Percentiles rank a stretch among this genome's conserved stretches.
These are phyloP conservation scores for Canna indica DNA, from an alignment of 176 grass and related monocot genomes.

Conservation along the genomic window DNA sequence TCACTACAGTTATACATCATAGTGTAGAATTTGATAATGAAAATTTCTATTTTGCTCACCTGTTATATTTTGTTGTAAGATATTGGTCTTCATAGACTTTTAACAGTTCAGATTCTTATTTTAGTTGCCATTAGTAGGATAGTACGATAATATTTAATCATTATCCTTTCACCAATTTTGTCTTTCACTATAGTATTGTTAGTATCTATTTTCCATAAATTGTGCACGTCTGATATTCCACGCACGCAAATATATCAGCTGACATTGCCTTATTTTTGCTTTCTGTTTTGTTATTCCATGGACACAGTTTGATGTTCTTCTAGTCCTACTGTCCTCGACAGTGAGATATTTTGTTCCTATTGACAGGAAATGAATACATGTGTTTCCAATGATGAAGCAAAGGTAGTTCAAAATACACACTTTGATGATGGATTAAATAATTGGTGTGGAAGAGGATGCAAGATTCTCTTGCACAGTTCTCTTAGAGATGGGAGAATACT, in stretches of 20 bases:
- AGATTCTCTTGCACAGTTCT: constrained; percentile 60
- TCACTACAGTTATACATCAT: too few species aligned
- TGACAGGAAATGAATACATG: constrained; percentile 33
- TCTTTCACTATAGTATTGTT: not conserved
- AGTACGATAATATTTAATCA: too few species aligned
- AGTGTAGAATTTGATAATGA: too few species aligned
- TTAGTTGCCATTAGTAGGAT: too few species aligned
- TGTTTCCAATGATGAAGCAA: constrained; percentile 20
- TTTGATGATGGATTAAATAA: constrained; percentile 64
- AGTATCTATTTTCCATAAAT: too few species aligned
- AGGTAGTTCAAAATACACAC: constrained; percentile 59
- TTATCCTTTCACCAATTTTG: not conserved
- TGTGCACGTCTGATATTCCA: too few species aligned
- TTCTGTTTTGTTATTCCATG: not conserved
- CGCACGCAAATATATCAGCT: too few species aligned
- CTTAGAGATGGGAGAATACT: constrained; percentile 43
- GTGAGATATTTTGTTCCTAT: not conserved
- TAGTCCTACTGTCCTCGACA: not conserved
- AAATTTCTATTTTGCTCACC: too few species aligned
- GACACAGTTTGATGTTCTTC: not conserved
- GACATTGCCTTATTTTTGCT: not conserved
- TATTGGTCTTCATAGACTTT: too few species aligned
- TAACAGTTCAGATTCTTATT: too few species aligned
- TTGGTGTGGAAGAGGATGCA: constrained; percentile 99
- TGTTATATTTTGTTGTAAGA: too few species aligned